Base-by-base conservation (phyloP, 1,284 basidiomycete genomes). In the Exobasidium cylindrosporum region DNA sequence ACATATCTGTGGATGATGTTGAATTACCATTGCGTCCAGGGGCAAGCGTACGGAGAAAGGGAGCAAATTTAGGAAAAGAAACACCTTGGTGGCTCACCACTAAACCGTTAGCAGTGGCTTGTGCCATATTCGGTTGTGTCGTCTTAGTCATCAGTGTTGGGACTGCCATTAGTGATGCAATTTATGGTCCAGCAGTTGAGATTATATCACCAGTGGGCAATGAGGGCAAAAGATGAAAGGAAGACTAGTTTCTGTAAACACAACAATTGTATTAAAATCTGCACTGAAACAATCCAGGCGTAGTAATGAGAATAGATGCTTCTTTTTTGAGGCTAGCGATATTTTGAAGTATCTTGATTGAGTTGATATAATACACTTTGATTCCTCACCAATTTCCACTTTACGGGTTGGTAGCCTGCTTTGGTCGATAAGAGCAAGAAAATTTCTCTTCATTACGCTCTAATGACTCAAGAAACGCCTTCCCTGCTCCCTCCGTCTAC, bases 141-240 rank as follows among this genome's bases (percentile, higher is more conserved):
- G 76, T 79, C 3, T 64, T 79, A n/a, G 56, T 73, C 60, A 69
- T 77, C 54, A 54, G 40, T 47, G 54, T 28, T 4, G 26, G n/a
- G 5, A 50, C 47, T 13, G 26, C 47, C 21, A 23, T 50, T 3
- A 50, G 26, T 24, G 47, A 50, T 28, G 83, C 86, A 0, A 83
- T 84, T 66, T 86, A 86, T 65, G 86, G 86, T 0, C 86, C 85
- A 0, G 86, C 85, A 0, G 84, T 85, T 66, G 85, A 86, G 64
- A 81, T 86, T 1, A 60, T 85, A 0, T 83, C 86, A 0, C 84
- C 85, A 0, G 81, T 82, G 31, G 86, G 86, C 67, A 85, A 86
- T n/a, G n/a, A n/a, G n/a, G n/a, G n/a, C n/a, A n/a, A n/a, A n/a
- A n/a, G n/a, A n/a, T n/a, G n/a, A n/a, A n/a, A n/a, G n/a, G n/a